These are phyloP conservation scores for Pseudogymnoascus sp. DNA, from an alignment of 2,329 filamentous ascomycete genomes.

Conservation along the genomic window DNA sequence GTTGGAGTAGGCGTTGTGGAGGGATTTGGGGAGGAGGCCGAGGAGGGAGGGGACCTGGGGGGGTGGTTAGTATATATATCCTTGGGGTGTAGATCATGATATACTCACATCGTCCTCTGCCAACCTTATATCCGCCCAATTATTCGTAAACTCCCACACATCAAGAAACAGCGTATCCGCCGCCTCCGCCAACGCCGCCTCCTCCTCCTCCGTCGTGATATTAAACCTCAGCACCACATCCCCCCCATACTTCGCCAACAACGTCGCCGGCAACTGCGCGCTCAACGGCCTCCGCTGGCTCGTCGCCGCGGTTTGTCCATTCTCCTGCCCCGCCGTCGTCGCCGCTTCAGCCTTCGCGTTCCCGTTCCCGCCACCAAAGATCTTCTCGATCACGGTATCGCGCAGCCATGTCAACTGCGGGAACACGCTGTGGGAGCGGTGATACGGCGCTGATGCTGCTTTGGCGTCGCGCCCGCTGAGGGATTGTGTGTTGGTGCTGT, in stretches of 20 bases:
- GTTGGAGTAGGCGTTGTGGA: conserved; percentile 62
- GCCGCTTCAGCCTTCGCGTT: conserved; percentile 17
- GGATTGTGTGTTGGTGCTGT: conserved; percentile 9
- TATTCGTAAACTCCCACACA: conserved; percentile 75
- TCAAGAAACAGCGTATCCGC: conserved; percentile 72
- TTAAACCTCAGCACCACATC: conserved; percentile 89
- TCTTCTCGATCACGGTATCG: conserved; percentile 39
- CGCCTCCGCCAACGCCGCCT: conserved; percentile 62
- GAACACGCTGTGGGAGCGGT: conserved; percentile 28
- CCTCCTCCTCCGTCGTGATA: conserved; percentile 59
- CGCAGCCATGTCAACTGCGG: conserved; percentile 43
- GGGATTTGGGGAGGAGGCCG: conserved; percentile 63
- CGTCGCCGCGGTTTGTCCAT: conserved; percentile 15
- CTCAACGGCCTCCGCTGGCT: conserved; percentile 16
- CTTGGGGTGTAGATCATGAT: not conserved
- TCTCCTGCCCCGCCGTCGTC: conserved; percentile 13
- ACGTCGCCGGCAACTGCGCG: conserved; percentile 26
- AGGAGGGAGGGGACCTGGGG: conserved; percentile 60
- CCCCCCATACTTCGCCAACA: conserved; percentile 53
- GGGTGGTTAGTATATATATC: conserved; percentile 11
- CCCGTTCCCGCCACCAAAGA: conserved; percentile 35
- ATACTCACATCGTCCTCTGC: conserved; percentile 60
- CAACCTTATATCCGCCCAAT: conserved; percentile 78
- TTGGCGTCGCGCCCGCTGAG: conserved; percentile 13
- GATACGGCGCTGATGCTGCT: not conserved